Conservation (phyloP, 1,139 yeast genomes). For the Wickerhamomyces sp. region DNA sequence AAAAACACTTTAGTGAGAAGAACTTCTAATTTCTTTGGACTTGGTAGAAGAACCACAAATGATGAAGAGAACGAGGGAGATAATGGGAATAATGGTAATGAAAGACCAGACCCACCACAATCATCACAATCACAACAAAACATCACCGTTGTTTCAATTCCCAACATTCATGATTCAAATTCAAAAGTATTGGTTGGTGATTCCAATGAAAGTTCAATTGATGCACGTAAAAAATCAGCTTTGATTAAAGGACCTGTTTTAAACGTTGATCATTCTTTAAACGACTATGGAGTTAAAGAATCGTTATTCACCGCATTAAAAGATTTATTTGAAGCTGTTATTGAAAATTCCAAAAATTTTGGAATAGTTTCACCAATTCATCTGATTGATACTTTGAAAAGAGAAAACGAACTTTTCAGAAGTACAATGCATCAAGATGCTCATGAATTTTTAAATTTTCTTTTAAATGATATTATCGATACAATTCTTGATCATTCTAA, state of each 20-base stretch:
- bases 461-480: conserved; percentile 80
- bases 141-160: conserved; percentile 8
- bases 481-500: conserved; percentile 31
- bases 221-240: conserved; percentile 77
- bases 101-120: not conserved
- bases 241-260: conserved; percentile 78
- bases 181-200: conserved; percentile 42
- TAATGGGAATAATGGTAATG: not conserved
- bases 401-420: conserved; percentile 78
- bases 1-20: conserved; percentile 15
- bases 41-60: conserved; percentile 11
- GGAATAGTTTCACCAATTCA: conserved; percentile 85
- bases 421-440: conserved; percentile 98
- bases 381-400: conserved; percentile 69
- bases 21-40: conserved; percentile 24
- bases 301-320: conserved; percentile 69
- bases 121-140: not conserved
- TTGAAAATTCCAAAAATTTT: conserved; percentile 59
- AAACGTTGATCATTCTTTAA: conserved; percentile 65
- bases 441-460: conserved; percentile 87
- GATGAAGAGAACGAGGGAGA: not conserved
- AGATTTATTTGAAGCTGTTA: conserved; percentile 81
- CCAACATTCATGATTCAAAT: conserved; percentile 37
- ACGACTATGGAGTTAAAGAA: conserved; percentile 43
- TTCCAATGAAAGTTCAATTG: conserved; percentile 50